phyloP scores from a whole-genome alignment of 2,329 filamentous ascomycete genomes.

The Trichoderma sp. region DNA sequence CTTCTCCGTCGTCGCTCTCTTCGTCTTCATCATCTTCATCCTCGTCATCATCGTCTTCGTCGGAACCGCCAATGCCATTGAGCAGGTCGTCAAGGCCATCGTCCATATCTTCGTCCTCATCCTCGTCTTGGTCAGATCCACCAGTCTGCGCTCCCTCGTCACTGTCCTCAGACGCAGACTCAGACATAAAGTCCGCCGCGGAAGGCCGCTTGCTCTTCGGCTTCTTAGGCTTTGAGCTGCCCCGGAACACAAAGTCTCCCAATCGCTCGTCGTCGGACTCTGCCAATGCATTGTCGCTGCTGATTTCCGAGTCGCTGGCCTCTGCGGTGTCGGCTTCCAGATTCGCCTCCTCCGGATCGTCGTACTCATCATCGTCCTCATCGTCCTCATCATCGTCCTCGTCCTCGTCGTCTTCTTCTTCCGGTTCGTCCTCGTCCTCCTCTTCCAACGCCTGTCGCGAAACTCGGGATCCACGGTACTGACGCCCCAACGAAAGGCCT shows the following conservation, averaged over 20 bases:
- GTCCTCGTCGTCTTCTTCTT: constrained; percentile 53
- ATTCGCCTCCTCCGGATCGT: constrained; percentile 59
- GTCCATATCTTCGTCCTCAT: constrained; percentile 45
- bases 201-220: constrained; percentile 47
- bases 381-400: constrained; percentile 48
- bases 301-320: constrained; percentile 62
- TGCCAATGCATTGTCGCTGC: constrained; percentile 71
- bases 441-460: constrained; percentile 68
- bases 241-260: constrained; percentile 68
- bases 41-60: constrained; percentile 42
- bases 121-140: constrained; percentile 42
- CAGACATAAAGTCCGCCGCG: constrained; percentile 62
- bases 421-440: constrained; percentile 53
- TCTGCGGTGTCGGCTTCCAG: constrained; percentile 54
- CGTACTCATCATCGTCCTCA: constrained; percentile 54
- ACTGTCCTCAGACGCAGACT: constrained; percentile 45
- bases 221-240: constrained; percentile 56
- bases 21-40: constrained; percentile 44
- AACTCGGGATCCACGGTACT: constrained; percentile 78
- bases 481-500: constrained; percentile 68
- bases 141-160: constrained; percentile 41
- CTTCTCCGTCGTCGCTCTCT: constrained; percentile 40
- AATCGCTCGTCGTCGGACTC: constrained; percentile 84
- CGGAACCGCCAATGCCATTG: constrained; percentile 39
- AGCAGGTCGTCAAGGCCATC: constrained; percentile 43